Conservation (phyloP, 2,329 filamentous ascomycete genomes). For the Penicillium sp. region DNA sequence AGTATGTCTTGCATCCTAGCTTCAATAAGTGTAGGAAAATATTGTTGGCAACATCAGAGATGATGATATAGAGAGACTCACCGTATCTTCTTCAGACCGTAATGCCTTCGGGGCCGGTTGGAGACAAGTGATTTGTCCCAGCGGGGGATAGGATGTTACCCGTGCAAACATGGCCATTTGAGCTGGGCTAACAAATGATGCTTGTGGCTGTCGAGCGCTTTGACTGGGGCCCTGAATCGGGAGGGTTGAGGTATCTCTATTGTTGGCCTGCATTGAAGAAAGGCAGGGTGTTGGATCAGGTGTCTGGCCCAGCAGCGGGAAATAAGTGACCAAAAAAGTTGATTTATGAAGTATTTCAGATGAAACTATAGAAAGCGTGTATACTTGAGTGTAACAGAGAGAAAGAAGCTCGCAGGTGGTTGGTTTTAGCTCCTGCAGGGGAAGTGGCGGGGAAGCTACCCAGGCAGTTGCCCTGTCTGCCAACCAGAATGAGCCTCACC, state of each 20-base stretch:
- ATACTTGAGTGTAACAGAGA: not conserved
- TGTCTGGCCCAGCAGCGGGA: not conserved
- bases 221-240: slow-evolving; percentile 20
- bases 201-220: slow-evolving; percentile 21
- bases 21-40: not conserved
- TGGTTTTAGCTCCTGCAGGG: not conserved
- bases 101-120: slow-evolving; percentile 36
- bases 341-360: not conserved
- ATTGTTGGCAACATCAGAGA: not conserved
- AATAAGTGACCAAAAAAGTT: not conserved
- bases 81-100: slow-evolving; percentile 24
- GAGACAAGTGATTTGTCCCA: slow-evolving; percentile 71
- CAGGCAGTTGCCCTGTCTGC: not conserved
- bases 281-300: not conserved
- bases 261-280: slow-evolving; percentile 15
- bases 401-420: not conserved
- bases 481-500: not conserved
- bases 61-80: slow-evolving; percentile 11
- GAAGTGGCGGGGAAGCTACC: slow-evolving; percentile 16
- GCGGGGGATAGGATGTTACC: slow-evolving; percentile 64
- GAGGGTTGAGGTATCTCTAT: slow-evolving; percentile 17
- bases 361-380: not conserved
- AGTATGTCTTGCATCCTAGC: not conserved
- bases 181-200: slow-evolving; percentile 36
- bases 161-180: slow-evolving; percentile 53